Evolutionary conservation across 345 rosid species (phyloP).

Genomic region (Turnera subulata): DNA sequence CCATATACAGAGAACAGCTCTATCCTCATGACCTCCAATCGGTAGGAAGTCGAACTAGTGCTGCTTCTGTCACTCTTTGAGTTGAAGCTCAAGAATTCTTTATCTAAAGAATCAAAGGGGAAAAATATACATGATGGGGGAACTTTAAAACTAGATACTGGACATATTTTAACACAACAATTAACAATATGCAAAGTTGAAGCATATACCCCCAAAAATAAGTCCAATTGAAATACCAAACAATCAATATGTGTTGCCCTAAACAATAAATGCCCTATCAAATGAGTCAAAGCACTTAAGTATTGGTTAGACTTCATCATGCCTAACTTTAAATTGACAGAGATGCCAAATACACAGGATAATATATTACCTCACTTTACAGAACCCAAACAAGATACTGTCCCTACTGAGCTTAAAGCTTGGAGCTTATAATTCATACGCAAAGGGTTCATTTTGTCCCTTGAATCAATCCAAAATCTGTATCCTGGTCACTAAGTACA

Average conservation of each 20-base stretch:
- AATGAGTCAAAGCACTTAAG: too few species aligned
- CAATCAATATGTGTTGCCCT: background rate
- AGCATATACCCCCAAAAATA: too few species aligned
- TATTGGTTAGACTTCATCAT: too few species aligned
- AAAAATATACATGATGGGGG: conserved; percentile 8
- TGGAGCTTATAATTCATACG: background rate
- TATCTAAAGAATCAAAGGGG: conserved; percentile 39
- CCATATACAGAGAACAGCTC: conserved; percentile 84
- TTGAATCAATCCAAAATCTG: background rate
- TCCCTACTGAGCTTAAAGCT: background rate
- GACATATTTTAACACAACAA: background rate
- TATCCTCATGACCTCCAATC: conserved; percentile 74
- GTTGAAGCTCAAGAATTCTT: conserved; percentile 38
- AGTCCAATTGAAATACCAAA: background rate
- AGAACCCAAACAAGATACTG: too few species aligned
- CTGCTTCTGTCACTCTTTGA: conserved; percentile 40
- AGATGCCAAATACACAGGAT: too few species aligned
- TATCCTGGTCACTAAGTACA: background rate
- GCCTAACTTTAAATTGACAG: too few species aligned
- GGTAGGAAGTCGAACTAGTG: conserved; percentile 50
- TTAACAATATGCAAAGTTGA: background rate
- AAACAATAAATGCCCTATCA: too few species aligned
- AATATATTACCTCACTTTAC: too few species aligned
- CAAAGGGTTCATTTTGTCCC: too few species aligned
- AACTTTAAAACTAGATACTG: background rate